phyloP scores from a whole-genome alignment of 2,329 filamentous ascomycete genomes.

The Hypoxylon sp. region DNA sequence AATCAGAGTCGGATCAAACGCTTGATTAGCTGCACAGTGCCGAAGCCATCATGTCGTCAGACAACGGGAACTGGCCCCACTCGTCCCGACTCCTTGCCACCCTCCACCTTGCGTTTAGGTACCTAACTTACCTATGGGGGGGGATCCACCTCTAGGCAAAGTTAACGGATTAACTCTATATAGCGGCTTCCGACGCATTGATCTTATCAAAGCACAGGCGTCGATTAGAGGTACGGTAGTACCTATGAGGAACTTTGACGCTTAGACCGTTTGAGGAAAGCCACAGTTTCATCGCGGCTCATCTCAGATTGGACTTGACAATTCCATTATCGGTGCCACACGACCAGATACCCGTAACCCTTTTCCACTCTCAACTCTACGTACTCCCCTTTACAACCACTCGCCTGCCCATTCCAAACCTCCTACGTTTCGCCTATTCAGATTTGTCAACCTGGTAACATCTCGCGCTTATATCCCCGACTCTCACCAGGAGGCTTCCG shows the following conservation, averaged over 20 bases:
- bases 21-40: constrained; percentile 11
- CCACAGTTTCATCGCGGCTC: constrained; percentile 40
- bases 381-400: constrained; percentile 20
- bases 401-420: background rate
- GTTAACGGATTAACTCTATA: constrained; percentile 39
- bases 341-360: constrained; percentile 15
- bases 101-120: background rate
- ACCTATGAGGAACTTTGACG: constrained; percentile 8
- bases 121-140: too few species aligned
- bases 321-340: constrained; percentile 41
- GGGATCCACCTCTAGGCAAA: background rate
- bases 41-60: constrained; percentile 40
- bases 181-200: constrained; percentile 31
- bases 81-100: constrained; percentile 23
- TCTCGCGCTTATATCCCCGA: background rate
- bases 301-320: constrained; percentile 16
- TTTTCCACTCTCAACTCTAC: constrained; percentile 29
- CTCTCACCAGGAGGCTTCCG: constrained; percentile 18
- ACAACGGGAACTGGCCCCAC: constrained; percentile 19
- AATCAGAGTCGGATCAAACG: constrained; percentile 33
- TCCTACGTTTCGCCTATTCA: background rate
- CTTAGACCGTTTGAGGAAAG: constrained; percentile 31
- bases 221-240: constrained; percentile 8
- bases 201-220: background rate
- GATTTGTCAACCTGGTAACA: constrained; percentile 9